Evolutionary conservation across 2,329 filamentous ascomycete genomes (phyloP).

Genomic region (Aspergillus caelatus): DNA sequence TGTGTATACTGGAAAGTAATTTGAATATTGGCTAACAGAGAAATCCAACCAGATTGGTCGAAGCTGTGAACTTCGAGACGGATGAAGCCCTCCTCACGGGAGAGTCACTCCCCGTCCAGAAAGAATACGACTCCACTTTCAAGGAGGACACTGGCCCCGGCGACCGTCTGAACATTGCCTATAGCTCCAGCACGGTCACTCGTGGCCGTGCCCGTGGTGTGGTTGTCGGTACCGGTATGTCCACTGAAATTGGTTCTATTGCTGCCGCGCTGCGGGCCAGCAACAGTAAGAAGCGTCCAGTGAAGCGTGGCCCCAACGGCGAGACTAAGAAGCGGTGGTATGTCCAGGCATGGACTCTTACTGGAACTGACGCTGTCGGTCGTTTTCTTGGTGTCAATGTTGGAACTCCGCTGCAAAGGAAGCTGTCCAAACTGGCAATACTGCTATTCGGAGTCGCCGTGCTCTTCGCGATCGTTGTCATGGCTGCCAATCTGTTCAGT

Average conservation of each 20-base stretch:
- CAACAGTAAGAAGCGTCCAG: slow-evolving; percentile 51
- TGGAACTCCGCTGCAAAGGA: slow-evolving; percentile 68
- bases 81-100: slow-evolving; percentile 66
- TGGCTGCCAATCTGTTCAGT: slow-evolving; percentile 62
- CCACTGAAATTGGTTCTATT: slow-evolving; percentile 64
- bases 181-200: slow-evolving; percentile 61
- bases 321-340: slow-evolving; percentile 54
- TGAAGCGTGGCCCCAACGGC: slow-evolving; percentile 52
- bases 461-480: slow-evolving; percentile 67
- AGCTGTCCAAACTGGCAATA: slow-evolving; percentile 66
- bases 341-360: slow-evolving; percentile 49
- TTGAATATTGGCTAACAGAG: not conserved
- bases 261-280: slow-evolving; percentile 62
- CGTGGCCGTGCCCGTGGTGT: slow-evolving; percentile 60
- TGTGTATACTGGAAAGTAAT: not conserved
- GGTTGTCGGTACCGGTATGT: slow-evolving; percentile 61
- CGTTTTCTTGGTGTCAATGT: slow-evolving; percentile 66
- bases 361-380: slow-evolving; percentile 57
- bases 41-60: slow-evolving; percentile 39
- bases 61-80: slow-evolving; percentile 69
- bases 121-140: slow-evolving; percentile 50
- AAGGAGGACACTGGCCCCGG: slow-evolving; percentile 55
- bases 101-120: slow-evolving; percentile 61
- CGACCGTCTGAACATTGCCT: slow-evolving; percentile 61
- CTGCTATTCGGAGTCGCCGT: slow-evolving; percentile 66